Evolutionary conservation across 441 rosid species (phyloP).

Genomic region (Sinapis alba): DNA sequence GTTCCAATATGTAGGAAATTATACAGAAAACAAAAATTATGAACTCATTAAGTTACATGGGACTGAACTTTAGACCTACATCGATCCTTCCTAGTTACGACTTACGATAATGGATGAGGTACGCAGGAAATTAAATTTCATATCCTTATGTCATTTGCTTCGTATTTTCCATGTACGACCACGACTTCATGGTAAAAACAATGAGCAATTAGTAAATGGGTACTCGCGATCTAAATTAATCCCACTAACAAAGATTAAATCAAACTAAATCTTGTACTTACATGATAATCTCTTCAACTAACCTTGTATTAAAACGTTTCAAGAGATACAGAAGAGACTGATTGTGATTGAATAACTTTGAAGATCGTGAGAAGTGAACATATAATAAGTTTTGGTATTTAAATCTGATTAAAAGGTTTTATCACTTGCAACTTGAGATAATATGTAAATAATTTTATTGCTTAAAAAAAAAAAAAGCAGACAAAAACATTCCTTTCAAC

Average conservation of each 20-base stretch:
- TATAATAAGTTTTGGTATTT: background rate
- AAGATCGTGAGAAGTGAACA: conserved; percentile 11
- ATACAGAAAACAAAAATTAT: background rate
- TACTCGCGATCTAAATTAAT: conserved; percentile 31
- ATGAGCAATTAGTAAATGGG: conserved; percentile 3
- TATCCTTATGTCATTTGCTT: conserved; percentile 5
- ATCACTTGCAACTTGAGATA: conserved; percentile 13
- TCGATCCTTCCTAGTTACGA: conserved; percentile 1
- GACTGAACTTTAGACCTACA: conserved; percentile 13
- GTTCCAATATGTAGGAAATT: background rate
- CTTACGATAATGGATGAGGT: conserved; percentile 18
- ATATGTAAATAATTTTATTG: background rate
- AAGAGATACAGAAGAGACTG: background rate
- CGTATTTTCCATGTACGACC: conserved; percentile 19
- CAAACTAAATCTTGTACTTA: conserved; percentile 7
- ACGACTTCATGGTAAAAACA: conserved; percentile 6
- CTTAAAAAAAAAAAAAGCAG: conserved; percentile 4
- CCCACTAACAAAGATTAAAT: conserved; percentile 10
- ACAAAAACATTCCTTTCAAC: conserved; percentile 17
- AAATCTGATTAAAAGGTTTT: background rate
- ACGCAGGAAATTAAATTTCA: background rate
- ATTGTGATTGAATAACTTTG: background rate
- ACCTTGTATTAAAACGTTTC: background rate
- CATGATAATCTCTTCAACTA: conserved; percentile 25
- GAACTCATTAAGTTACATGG: conserved; percentile 9